Percentiles rank a stretch among this genome's conserved stretches.
Conservation (phyloP, 2,329 filamentous ascomycete species). For the Colletotrichum sojae region DNA sequence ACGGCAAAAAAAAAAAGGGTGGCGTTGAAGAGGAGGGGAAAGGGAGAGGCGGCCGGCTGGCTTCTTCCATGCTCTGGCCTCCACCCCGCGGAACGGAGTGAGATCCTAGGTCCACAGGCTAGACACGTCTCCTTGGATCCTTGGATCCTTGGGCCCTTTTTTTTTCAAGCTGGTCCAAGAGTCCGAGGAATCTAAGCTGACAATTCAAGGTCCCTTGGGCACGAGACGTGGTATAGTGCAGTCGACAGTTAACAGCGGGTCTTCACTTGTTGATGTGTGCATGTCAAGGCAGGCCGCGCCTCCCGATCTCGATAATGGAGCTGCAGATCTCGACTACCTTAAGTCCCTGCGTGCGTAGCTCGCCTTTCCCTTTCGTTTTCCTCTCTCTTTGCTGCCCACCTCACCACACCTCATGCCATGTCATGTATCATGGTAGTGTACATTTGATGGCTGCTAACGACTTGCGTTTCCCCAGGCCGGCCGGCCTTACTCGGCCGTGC, state of each 20-base stretch:
- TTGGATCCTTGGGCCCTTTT: background rate
- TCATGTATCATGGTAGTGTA: background rate
- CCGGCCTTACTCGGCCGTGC: background rate
- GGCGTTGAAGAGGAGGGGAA: constrained; percentile 17
- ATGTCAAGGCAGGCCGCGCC: background rate
- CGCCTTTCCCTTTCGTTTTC: background rate
- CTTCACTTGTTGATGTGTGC: background rate
- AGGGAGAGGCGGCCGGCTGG: background rate
- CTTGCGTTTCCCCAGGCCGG: background rate
- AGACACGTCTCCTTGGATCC: constrained; percentile 14
- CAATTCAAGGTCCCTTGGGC: background rate
- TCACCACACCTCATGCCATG: constrained; percentile 3
- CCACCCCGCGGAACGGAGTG: background rate
- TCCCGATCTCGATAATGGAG: constrained; percentile 29
- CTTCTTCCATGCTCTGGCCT: background rate
- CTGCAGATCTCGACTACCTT: constrained; percentile 28
- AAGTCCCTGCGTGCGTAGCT: constrained; percentile 13
- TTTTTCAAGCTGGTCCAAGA: background rate
- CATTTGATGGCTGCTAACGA: constrained; percentile 8
- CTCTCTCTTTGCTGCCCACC: background rate
- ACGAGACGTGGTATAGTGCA: too few relatives aligned
- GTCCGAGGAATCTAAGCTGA: background rate
- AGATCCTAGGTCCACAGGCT: constrained; percentile 18
- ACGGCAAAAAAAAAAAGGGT: background rate
- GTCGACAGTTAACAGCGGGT: background rate